These are phyloP conservation scores for Fraxinus dipetala DNA, from an alignment of 305 asterid species.

Conservation along the genomic window DNA sequence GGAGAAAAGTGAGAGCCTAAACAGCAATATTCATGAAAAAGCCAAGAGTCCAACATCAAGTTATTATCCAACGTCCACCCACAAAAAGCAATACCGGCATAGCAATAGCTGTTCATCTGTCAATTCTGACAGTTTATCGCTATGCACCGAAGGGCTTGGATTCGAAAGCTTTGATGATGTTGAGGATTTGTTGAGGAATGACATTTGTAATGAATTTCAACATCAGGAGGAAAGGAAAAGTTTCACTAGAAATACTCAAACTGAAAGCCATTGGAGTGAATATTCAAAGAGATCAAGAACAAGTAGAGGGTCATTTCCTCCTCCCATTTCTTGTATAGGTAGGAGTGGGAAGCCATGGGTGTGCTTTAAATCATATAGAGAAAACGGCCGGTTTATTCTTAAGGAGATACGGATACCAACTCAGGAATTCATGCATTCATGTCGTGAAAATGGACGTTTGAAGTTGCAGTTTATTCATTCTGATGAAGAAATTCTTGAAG, in stretches of 20 bases:
- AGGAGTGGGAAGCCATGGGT: slow-evolving; percentile 74
- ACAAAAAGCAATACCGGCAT: slow-evolving; percentile 33
- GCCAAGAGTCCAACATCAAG: slow-evolving; percentile 21
- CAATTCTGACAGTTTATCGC: slow-evolving; percentile 61
- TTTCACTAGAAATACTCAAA: slow-evolving; percentile 4
- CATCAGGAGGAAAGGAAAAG: slow-evolving; percentile 21
- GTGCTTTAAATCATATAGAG: slow-evolving; percentile 49
- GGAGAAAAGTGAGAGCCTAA: slow-evolving; percentile 15
- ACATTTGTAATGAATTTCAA: slow-evolving; percentile 22
- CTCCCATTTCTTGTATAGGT: slow-evolving; percentile 79
- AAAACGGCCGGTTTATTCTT: slow-evolving; percentile 74
- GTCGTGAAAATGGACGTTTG: slow-evolving; percentile 75
- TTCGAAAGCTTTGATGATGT: slow-evolving; percentile 78
- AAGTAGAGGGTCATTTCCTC: slow-evolving; percentile 47
- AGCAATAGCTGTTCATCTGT: slow-evolving; percentile 59
- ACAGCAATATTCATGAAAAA: slow-evolving; percentile 7
- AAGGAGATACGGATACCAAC: slow-evolving; percentile 59
- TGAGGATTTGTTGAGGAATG: slow-evolving; percentile 48
- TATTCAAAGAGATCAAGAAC: slow-evolving; percentile 38
- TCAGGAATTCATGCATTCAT: slow-evolving; percentile 67
- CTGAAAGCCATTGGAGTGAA: slow-evolving; percentile 20
- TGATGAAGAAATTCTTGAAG: slow-evolving; percentile 56
- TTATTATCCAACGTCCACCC: slow-evolving; percentile 14
- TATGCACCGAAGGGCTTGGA: slow-evolving; percentile 90
- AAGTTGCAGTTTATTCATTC: slow-evolving; percentile 54